Base-by-base conservation (phyloP, 306 rosid genomes). In the Castanea mollissima region DNA sequence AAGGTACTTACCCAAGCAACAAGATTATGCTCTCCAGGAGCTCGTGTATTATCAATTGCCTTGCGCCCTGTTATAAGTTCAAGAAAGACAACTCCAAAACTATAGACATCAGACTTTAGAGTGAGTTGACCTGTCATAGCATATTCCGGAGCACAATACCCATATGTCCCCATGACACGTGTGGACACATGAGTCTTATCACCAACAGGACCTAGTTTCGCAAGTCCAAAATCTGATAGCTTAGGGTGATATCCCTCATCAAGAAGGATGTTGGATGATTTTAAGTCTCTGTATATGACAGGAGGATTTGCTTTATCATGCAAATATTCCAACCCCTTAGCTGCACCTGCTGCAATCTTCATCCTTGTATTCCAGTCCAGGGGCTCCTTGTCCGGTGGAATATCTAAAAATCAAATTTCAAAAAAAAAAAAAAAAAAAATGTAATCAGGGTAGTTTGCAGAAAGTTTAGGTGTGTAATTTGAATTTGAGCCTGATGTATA, bases 291-390 rank as follows among this genome's bases (percentile, higher is more conserved):
- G 74, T 89, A 92, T 77, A 94, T 90, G 1, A 90, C 94, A 10
- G 97, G 92, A 25, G 90, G 97, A 54, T 84, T 82, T 68, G 92
- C 88, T 84, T 72, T 85, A 75, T 87, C 92, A 73, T 94, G 97
- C 83, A 94, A 82, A 83, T 92, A 94, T 68, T 94, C 97, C 89
- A 94, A 90, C 14, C 97, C 98, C 78, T 89, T 88, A 1, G 98
- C 96, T 25, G 92, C 91, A 69, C 91, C 98, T 13, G 88, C 87
- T 20, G 97, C 98, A 69, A 94, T 92, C 83, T 87, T 89, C 92
- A 94, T 94, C 85, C 98, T 89, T 27, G 92, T 92, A 79, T 88
- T 92, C 98, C 98, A 94, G 82, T 94, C 96, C 59, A 92, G 84
- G 13, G 98, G 89, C 75, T 84, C 86, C 86, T 80, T 89, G 46